A percentile compares a stretch with the other conserved stretches of the same genome.
These are phyloP conservation scores for Colletotrichum sidae DNA, from an alignment of 2,329 filamentous ascomycete genomes.

Conservation along the genomic window DNA sequence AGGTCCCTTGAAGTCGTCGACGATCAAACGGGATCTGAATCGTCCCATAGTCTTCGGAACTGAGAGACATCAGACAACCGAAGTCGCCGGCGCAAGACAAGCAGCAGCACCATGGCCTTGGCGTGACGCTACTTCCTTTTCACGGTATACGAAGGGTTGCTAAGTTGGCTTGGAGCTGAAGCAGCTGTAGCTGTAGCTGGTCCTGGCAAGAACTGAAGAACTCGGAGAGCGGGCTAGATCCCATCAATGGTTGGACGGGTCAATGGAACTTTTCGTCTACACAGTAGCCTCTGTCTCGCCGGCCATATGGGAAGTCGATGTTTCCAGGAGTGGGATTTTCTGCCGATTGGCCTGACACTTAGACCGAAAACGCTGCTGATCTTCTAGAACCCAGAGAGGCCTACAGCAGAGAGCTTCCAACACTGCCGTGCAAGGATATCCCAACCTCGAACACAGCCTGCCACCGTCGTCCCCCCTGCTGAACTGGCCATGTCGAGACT, in stretches of 20 bases:
- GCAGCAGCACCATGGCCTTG: slow-evolving; percentile 14
- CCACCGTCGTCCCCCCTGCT: slow-evolving; percentile 7
- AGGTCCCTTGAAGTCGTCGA: slow-evolving; percentile 20
- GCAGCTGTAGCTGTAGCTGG: neutral
- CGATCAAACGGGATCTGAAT: slow-evolving; percentile 37
- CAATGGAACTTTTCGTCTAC: neutral
- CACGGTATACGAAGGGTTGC: neutral
- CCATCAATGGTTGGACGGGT: no score
- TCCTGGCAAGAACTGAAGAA: no score
- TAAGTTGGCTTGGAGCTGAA: neutral
- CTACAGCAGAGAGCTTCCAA: slow-evolving; percentile 5
- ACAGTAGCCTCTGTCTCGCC: neutral
- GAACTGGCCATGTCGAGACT: neutral
- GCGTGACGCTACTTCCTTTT: slow-evolving; percentile 18
- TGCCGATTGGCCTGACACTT: neutral
- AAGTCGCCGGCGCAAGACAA: slow-evolving; percentile 16
- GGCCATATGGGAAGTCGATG: neutral
- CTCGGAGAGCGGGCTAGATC: no score
- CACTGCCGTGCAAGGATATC: slow-evolving; percentile 31
- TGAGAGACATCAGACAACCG: slow-evolving; percentile 35
- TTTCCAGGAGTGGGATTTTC: neutral
- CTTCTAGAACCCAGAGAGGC: neutral
- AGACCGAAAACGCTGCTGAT: neutral
- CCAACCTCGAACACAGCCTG: neutral
- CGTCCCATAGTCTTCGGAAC: slow-evolving; percentile 34